Base-by-base conservation (phyloP, 331 rosid genomes). In the Prunus yedoensis region DNA sequence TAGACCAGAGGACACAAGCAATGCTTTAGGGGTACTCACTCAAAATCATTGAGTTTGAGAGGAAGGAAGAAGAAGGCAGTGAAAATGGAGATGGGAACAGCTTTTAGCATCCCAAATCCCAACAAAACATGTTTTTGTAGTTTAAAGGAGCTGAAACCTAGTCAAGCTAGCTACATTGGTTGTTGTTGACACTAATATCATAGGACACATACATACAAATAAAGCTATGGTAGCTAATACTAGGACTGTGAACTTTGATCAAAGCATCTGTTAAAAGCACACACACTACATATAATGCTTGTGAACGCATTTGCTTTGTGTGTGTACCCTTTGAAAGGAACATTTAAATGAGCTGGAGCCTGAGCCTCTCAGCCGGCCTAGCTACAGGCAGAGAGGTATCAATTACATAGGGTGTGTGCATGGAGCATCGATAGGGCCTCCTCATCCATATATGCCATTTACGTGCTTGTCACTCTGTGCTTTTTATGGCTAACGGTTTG, bases 81-180 rank as follows among this genome's bases (percentile, higher is more conserved):
- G 32, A 82, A 59, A 64, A 41, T 30, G 54, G 81, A 59, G 21
- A 73, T 62, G 70, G 21, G 12, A 72, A 49, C 85, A 74, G 87
- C 89, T 87, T 86, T 78, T 10, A 52, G 58, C 23, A 66, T 78
- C 87, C 64, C 90, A 83, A 86, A 89, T 86, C 94, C 91, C 85
- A 73, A 87, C 23, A 77, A 58, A 76, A 64, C 79, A 70, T 71
- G 70, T 66, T 54, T 74, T 80, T 71, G 6, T 74, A 70, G 83
- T 78, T 35, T 74, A 83, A 88, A 85, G 83, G 71, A 78, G 83
- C 74, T 76, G 73, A 79, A 85, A 81, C 79, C 84, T 83, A 84
- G 71, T 61, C 59, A 51, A 61, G 81, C 84, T 83, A 65, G 21
- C 10, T 52, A 73, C 47, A 1, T 35, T 65, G 18, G 18, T n/a